Conservation (phyloP, 306 rosid species). For the Morella rubra region DNA sequence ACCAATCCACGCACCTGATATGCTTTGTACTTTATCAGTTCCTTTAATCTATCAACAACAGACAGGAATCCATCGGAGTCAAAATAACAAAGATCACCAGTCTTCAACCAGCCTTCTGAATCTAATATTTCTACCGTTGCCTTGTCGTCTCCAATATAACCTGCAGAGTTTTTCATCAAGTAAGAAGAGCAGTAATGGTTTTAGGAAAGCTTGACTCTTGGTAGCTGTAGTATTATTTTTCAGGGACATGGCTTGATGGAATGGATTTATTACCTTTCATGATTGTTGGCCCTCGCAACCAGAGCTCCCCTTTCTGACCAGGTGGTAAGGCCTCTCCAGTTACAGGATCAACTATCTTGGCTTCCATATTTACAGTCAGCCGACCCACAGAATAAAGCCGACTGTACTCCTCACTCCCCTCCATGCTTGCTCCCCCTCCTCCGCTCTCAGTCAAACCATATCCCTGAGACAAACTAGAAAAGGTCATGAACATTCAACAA, state of each 20-base stretch:
- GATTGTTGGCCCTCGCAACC: slow-evolving; percentile 80
- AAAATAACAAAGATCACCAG: slow-evolving; percentile 92
- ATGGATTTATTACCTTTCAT: slow-evolving; percentile 67
- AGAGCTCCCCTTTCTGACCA: slow-evolving; percentile 72
- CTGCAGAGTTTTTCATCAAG: slow-evolving; percentile 32
- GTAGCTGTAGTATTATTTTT: not conserved
- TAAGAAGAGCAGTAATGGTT: not conserved
- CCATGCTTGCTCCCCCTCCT: slow-evolving; percentile 58
- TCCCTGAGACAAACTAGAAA: slow-evolving; percentile 45
- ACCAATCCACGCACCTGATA: slow-evolving; percentile 82
- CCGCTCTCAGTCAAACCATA: slow-evolving; percentile 82
- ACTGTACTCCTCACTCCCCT: slow-evolving; percentile 54
- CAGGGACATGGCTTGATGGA: slow-evolving; percentile 19
- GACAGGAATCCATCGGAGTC: slow-evolving; percentile 79
- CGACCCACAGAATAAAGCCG: slow-evolving; percentile 71
- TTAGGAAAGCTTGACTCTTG: not conserved
- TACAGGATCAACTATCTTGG: slow-evolving; percentile 75
- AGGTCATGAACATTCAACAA: not conserved
- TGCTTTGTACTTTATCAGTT: slow-evolving; percentile 87
- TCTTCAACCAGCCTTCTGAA: slow-evolving; percentile 88
- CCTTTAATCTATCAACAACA: slow-evolving; percentile 87
- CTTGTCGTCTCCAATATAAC: slow-evolving; percentile 79
- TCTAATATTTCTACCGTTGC: slow-evolving; percentile 78
- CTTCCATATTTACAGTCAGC: slow-evolving; percentile 67
- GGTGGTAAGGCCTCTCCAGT: slow-evolving; percentile 69